Conservation (phyloP, 768 basidiomycete genomes). For the Psilocybe azurescens region DNA sequence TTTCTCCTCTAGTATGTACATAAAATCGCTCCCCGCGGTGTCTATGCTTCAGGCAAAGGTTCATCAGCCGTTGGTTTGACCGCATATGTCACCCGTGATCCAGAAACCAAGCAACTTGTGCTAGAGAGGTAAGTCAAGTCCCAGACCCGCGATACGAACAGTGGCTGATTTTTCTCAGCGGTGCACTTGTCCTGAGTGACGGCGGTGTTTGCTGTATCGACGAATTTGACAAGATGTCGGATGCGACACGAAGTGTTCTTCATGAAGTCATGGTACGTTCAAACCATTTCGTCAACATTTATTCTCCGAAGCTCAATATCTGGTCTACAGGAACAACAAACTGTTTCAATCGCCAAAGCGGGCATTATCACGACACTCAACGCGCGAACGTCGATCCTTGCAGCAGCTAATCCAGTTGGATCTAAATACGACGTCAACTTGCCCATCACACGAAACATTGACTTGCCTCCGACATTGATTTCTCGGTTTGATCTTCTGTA, state of each 20-base stretch:
- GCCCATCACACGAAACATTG: slow-evolving; percentile 95
- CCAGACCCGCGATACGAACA: neutral
- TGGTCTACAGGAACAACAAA: slow-evolving; percentile 90
- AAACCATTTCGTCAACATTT: neutral
- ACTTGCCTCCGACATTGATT: slow-evolving; percentile 96
- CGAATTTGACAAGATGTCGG: slow-evolving; percentile 99
- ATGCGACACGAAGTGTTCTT: slow-evolving; percentile 94
- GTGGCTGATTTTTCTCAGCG: slow-evolving; percentile 50
- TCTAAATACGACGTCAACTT: slow-evolving; percentile 93
- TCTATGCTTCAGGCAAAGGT: slow-evolving; percentile 97
- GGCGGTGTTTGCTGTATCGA: slow-evolving; percentile 99
- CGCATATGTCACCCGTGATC: slow-evolving; percentile 97
- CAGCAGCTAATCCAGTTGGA: slow-evolving; percentile 96
- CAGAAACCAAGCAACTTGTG: slow-evolving; percentile 97
- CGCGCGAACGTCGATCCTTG: slow-evolving; percentile 96
- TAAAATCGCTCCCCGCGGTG: slow-evolving; percentile 97
- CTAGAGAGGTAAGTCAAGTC: slow-evolving; percentile 76
- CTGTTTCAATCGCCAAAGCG: slow-evolving; percentile 98
- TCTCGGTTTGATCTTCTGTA: slow-evolving; percentile 98
- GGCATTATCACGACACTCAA: slow-evolving; percentile 99
- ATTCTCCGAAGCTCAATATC: neutral
- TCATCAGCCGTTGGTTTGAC: slow-evolving; percentile 99
- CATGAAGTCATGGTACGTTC: slow-evolving; percentile 93
- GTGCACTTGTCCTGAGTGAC: slow-evolving; percentile 92
- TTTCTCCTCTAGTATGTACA: slow-evolving; percentile 81